Evolutionary conservation across 495 filamentous ascomycete species (phyloP).

Genomic region (Aspergillus bertholletiae): DNA sequence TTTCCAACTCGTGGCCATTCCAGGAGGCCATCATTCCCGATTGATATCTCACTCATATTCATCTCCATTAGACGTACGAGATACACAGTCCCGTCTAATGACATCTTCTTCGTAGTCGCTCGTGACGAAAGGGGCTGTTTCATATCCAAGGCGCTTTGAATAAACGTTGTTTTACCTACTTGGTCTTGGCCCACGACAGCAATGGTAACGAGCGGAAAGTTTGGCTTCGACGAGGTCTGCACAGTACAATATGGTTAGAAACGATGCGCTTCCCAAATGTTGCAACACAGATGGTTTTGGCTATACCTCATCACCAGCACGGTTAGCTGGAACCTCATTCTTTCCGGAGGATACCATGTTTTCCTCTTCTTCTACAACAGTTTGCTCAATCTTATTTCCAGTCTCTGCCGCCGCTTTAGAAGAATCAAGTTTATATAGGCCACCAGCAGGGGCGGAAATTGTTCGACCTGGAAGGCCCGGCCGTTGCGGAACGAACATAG

Average conservation of each 20-base stretch:
- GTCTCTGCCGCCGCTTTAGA: constrained; percentile 16
- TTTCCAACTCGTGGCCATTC: constrained; percentile 73
- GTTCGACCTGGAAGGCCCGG: constrained; percentile 32
- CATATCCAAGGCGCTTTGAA: constrained; percentile 73
- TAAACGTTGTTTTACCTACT: constrained; percentile 88
- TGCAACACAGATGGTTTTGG: not conserved
- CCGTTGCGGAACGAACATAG: constrained; percentile 24
- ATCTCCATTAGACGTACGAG: constrained; percentile 81
- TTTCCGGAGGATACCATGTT: constrained; percentile 9
- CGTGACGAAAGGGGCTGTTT: constrained; percentile 53
- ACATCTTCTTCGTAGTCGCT: constrained; percentile 65
- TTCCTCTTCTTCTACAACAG: constrained; percentile 36
- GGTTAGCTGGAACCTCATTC: constrained; percentile 14
- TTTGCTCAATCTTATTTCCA: constrained; percentile 21
- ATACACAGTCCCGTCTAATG: constrained; percentile 71
- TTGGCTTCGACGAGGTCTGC: constrained; percentile 25
- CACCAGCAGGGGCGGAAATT: constrained; percentile 32
- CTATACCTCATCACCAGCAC: constrained; percentile 28
- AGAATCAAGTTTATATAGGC: constrained; percentile 25
- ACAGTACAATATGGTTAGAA: constrained; percentile 13
- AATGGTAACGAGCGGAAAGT: constrained; percentile 65
- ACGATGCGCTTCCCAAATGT: not conserved
- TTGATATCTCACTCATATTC: constrained; percentile 34
- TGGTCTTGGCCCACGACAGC: constrained; percentile 76
- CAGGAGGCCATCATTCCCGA: constrained; percentile 56